phyloP scores from a whole-genome alignment of 2,329 filamentous ascomycete species.

The Verticillium albo-atrum region DNA sequence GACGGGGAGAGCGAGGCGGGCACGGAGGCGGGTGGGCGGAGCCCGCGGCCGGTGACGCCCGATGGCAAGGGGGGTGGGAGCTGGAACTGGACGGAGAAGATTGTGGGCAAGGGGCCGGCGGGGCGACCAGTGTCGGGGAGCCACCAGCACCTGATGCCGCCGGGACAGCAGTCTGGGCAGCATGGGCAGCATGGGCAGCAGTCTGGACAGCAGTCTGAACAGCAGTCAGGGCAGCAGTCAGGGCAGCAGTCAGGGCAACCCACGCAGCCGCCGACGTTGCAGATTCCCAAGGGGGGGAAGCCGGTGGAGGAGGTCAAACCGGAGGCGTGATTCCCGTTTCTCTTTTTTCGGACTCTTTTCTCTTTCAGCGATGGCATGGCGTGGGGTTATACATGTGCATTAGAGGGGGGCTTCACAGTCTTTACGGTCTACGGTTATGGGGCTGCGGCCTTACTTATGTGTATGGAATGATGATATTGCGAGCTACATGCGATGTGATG shows the following conservation, averaged over 20 bases:
- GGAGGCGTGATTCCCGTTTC: too few species aligned
- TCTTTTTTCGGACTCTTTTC: background rate
- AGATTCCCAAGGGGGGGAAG: background rate
- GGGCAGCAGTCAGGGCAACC: too few species aligned
- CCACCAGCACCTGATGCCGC: background rate
- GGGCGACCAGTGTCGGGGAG: background rate
- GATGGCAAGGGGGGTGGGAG: conserved; percentile 18
- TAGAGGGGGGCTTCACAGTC: background rate
- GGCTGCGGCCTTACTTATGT: background rate
- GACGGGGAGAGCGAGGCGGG: conserved; percentile 37
- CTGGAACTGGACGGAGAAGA: conserved; percentile 53
- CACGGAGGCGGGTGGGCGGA: conserved; percentile 6
- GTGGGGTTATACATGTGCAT: background rate
- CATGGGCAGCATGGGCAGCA: too few species aligned
- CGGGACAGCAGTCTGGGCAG: too few species aligned
- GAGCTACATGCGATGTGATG: too few species aligned
- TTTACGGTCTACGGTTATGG: background rate
- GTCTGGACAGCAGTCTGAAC: too few species aligned
- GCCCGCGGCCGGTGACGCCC: conserved; percentile 5
- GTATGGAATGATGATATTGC: too few species aligned
- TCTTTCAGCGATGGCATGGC: background rate
- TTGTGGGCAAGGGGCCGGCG: conserved; percentile 35
- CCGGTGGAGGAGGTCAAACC: background rate
- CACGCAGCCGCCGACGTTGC: background rate
- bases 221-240: too few species aligned